Evolutionary conservation across 106 monocot genomes (phyloP), one percentile per base, ranked within the genome.

Genomic region (Allium fistulosum): DNA sequence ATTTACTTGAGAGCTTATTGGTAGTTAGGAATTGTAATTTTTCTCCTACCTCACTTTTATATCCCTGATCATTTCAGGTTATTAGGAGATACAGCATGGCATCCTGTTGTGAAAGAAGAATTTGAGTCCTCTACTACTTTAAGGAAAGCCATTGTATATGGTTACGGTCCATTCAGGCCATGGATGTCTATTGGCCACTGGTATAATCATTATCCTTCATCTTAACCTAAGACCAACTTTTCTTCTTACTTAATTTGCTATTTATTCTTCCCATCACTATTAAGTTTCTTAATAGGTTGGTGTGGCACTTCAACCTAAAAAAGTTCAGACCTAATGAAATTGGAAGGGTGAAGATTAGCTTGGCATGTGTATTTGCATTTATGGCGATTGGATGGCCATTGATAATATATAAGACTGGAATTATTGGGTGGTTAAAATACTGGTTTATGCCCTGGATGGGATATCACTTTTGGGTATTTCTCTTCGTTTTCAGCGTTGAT

Each of bases 141-240:
- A 13, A 88, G 78, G 46, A 88, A 92, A 60, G 92, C 84, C 71
- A 75, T 88, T 67, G 63, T 92, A 53, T 74, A 78, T 15, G 96
- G 88, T 56, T 92, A 84, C 74, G 96, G 96, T 51, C 91, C 86
- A 66, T 80, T 96, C 52, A 77, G 95, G 56, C 79, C 95, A 71
- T 96, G 91, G 95, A 86, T 96, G 95, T 88, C 92, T 49, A 88
- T 96, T 79, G 80, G 72, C 66, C 95, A 96, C 77, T 96, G 95
- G 95, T 96, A 84, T 7, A 17, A 45, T 22, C 48, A 62, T 2
- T 67, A 49, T 13, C 66, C 69, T 50, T 55, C 51, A 51, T 7
- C 59, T 53, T 17, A n/a, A 59, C 3, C 53, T 52, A 14, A 68
- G 52, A 66, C 2, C 8, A 51, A 66, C 9, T 16, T 66, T 48